Conservation (phyloP, 805 yeast genomes). For the Maudiozyma bulderi region DNA sequence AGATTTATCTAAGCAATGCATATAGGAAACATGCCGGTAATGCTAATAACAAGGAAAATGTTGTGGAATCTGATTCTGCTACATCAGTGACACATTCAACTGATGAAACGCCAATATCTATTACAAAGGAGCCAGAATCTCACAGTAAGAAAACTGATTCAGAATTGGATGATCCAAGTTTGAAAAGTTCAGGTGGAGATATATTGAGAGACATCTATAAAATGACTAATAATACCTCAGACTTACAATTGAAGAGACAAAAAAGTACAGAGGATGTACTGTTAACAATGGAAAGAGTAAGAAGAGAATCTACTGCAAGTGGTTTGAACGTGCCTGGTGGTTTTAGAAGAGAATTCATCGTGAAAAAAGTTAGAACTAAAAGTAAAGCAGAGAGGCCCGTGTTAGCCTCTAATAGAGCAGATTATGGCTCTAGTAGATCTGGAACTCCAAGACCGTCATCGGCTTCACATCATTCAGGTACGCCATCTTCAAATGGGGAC, state of each 20-base stretch:
- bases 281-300: slow-evolving; percentile 15
- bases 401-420: neutral
- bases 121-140: neutral
- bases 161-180: slow-evolving; percentile 6
- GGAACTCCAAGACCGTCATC: neutral
- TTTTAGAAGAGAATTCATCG: slow-evolving; percentile 60
- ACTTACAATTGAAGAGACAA: slow-evolving; percentile 5
- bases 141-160: neutral
- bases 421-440: neutral
- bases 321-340: slow-evolving; percentile 75
- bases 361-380: slow-evolving; percentile 30
- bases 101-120: neutral
- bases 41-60: neutral
- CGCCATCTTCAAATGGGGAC: neutral
- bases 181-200: slow-evolving; percentile 29
- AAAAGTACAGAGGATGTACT: slow-evolving; percentile 23
- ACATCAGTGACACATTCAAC: neutral
- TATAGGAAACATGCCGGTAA: slow-evolving; percentile 3
- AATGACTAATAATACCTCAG: slow-evolving; percentile 6
- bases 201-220: slow-evolving; percentile 31
- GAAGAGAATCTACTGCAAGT: slow-evolving; percentile 59
- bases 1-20: slow-evolving; percentile 19
- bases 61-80: neutral
- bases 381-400: neutral
- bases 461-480: neutral